phyloP scores from a whole-genome alignment of 768 basidiomycete species.

The Auricularia auricula-judae region DNA sequence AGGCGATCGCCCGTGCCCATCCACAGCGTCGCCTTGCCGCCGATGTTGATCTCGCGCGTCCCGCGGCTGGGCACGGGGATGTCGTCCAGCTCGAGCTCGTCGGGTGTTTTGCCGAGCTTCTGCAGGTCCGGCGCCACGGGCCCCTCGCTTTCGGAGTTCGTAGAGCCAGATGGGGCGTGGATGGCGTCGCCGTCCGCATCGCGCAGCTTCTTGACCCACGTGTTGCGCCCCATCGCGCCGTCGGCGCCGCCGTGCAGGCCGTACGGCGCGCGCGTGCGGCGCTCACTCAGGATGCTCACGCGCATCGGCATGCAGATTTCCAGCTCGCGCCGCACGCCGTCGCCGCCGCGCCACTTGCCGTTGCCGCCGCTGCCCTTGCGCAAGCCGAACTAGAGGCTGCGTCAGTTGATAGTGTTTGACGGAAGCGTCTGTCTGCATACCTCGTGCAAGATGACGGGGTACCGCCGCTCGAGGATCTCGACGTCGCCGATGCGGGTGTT shows the following conservation, averaged over 20 bases:
- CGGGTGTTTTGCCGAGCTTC: constrained; percentile 42
- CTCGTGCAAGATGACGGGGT: constrained; percentile 73
- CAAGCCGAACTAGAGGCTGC: constrained; percentile 48
- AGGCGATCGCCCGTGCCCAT: constrained; percentile 90
- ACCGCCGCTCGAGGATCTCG: constrained; percentile 86
- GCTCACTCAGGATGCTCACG: constrained; percentile 79
- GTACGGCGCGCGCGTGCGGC: constrained; percentile 63
- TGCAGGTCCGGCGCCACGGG: neutral
- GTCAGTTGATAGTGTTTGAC: neutral
- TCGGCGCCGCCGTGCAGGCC: constrained; percentile 40
- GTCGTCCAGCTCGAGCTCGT: constrained; percentile 15
- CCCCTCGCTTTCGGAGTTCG: neutral
- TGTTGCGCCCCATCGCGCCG: neutral
- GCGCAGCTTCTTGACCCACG: constrained; percentile 18
- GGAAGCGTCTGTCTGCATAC: neutral
- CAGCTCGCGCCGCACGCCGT: constrained; percentile 74
- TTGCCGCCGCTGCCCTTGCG: constrained; percentile 57
- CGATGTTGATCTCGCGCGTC: constrained; percentile 54
- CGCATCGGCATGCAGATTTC: constrained; percentile 75
- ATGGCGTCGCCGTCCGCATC: constrained; percentile 55
- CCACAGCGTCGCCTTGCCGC: constrained; percentile 87
- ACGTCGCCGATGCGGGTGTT: constrained; percentile 90
- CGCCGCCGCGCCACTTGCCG: constrained; percentile 69
- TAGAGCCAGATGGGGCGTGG: neutral
- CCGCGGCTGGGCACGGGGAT: constrained; percentile 21